Evolutionary conservation across 202 grass and related monocot genomes (phyloP), one percentile per base, ranked within the genome.

Genomic region (Musa balbisiana): DNA sequence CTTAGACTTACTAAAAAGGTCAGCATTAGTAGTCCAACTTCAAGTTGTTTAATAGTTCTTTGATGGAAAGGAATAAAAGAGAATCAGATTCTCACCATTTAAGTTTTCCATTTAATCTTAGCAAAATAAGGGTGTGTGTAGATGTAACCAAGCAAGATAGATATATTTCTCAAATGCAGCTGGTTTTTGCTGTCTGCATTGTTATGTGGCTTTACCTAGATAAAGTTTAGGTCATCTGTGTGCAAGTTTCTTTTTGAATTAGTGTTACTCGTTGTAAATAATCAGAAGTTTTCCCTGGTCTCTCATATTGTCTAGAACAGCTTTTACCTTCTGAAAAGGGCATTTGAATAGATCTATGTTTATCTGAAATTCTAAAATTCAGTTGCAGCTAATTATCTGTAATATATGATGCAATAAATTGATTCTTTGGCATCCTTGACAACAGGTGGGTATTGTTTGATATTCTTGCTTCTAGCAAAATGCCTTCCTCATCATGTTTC

Each of bases 1-100:
- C 72, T 55, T 67, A 84, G 67, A 62, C 87, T 99, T 83, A 88
- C 82, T 53, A 88, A 95, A 83, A 92, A 95, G 87, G 91, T 99
- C 55, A 68, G 62, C 70, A 11, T 60, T 65, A 78, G 25, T 58
- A 43, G 33, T 43, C 33, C 25, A 55, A 60, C 2, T n/a, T 23
- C 59, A 29, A 20, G 0, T 21, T 29, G 1, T 62, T 23, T 13
- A 60, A 49, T 52, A 9, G 14, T n/a, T 62, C n/a, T 43, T 10
- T n/a, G 22, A 56, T 80, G 3, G 11, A 13, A 59, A 43, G 21
- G 19, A 13, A 16, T 9, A 81, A 56, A 55, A 8, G 6, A 19
- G 49, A 74, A 43, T 64, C 11, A 52, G 13, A 51, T 11, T n/a
- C 68, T 51, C 24, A 65, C 63, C 1, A 65, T 65, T 26, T 65